Percentiles rank a stretch among this genome's conserved stretches.
These are phyloP conservation scores for Alternaria longipes DNA, from an alignment of 2,329 filamentous ascomycete species.

Conservation along the genomic window DNA sequence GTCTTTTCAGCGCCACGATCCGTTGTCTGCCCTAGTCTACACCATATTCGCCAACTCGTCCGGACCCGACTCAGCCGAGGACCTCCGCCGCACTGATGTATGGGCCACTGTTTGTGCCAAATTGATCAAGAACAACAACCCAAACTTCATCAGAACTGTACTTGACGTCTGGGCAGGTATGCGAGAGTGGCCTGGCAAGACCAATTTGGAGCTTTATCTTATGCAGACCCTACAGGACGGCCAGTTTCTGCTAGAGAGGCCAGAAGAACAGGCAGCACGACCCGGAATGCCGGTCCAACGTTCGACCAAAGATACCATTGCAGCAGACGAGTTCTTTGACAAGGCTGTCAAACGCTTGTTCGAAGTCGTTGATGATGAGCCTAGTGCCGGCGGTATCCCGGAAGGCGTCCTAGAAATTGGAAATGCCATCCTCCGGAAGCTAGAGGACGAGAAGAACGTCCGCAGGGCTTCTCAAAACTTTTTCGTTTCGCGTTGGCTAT, in stretches of 20 bases:
- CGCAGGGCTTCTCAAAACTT: conserved; percentile 78
- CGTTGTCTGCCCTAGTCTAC: conserved; percentile 83
- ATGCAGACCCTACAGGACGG: conserved; percentile 95
- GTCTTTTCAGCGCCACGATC: conserved; percentile 88
- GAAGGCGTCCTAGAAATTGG: conserved; percentile 85
- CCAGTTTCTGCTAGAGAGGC: conserved; percentile 86
- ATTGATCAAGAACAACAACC: conserved; percentile 79
- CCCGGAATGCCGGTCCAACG: conserved; percentile 75
- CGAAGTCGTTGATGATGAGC: conserved; percentile 81
- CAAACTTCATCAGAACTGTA: conserved; percentile 81
- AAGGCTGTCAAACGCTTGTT: conserved; percentile 83
- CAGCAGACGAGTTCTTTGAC: conserved; percentile 88
- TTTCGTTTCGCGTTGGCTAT: conserved; percentile 90
- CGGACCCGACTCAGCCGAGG: conserved; percentile 82
- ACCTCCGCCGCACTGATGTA: conserved; percentile 78
- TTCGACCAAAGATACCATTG: conserved; percentile 80
- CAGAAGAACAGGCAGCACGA: conserved; percentile 76
- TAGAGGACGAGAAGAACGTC: conserved; percentile 73
- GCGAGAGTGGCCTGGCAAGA: conserved; percentile 88
- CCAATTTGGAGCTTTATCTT: conserved; percentile 91
- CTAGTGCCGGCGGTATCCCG: conserved; percentile 82
- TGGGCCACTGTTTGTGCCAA: conserved; percentile 90
- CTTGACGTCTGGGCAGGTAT: conserved; percentile 88
- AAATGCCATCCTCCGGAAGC: conserved; percentile 80
- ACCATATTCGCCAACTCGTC: conserved; percentile 89